Conservation (phyloP, 2,329 filamentous ascomycete species). For the Penicillium italicum region DNA sequence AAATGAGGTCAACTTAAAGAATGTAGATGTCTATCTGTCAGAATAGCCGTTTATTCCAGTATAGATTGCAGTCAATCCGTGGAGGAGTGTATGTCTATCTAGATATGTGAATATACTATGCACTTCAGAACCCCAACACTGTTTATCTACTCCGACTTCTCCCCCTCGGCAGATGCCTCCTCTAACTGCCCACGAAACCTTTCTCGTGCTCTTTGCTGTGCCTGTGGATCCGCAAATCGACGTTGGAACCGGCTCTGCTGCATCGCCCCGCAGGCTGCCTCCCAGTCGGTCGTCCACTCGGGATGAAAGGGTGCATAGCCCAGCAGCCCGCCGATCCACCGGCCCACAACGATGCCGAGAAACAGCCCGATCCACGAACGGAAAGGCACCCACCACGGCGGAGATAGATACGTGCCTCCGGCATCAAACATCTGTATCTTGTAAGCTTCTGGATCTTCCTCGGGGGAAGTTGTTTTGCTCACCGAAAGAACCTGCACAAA, state of each 20-base stretch:
- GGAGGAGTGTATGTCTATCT: background rate
- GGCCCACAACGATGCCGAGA: background rate
- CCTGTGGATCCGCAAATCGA: background rate
- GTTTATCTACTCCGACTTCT: background rate
- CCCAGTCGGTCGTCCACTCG: background rate
- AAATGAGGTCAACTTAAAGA: background rate
- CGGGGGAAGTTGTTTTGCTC: background rate
- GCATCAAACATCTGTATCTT: background rate
- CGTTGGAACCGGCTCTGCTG: background rate
- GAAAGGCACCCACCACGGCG: constrained; percentile 2
- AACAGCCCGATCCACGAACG: background rate
- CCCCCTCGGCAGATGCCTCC: background rate
- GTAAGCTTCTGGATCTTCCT: background rate
- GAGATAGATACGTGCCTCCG: background rate
- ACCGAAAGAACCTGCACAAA: background rate
- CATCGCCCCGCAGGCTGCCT: background rate
- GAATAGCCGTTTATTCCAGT: background rate
- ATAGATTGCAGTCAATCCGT: background rate
- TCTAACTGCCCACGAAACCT: background rate
- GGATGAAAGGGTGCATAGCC: background rate
- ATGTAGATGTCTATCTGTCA: background rate
- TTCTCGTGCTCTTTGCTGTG: background rate
- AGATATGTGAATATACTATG: background rate
- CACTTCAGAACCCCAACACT: background rate
- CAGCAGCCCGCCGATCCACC: background rate